Evolutionary conservation across 1,284 basidiomycete species (phyloP), one percentile per base, ranked within the genome.

Genomic region (Fistulinella cinereoalba): DNA sequence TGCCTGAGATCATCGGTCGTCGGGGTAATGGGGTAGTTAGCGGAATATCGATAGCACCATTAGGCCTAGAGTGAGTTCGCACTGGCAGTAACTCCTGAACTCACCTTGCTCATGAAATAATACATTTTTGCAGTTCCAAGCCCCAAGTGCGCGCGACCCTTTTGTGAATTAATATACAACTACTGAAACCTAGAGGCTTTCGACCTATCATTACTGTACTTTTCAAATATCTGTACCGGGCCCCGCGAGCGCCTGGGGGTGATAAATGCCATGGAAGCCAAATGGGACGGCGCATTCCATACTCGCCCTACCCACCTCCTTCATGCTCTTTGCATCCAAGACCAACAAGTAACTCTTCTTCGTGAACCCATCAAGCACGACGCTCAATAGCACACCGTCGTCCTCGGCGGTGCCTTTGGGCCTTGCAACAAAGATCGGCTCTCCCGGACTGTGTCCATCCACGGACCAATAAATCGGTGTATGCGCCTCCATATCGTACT

Each of bases 371-470:
- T 71, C 64, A 15, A 71, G 62, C 18, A 67, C 67, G 12, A 71
- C 62, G 15, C 45, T 67, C 43, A 71, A 46, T 22, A 72, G 47
- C 6, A 70, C 67, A 0, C 70, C 69, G n/a, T 69, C 69, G 32
- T 71, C 70, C 37, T 71, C 70, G 4, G 44, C 49, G 0, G 46
- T 51, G 5, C 54, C 59, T 5, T 60, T 37, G 0, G 69, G 68
- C 13, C 63, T 43, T 1, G 58, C 43, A 16, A 71, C 58, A 33
- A 71, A 71, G 27, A 72, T 63, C 3, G 69, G 64, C 51, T 72
- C 70, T 12, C 65, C 56, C 6, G 68, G 60, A n/a, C 43, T 66
- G 27, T 66, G 60, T 15, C 60, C 65, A 2, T 61, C 51, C 1
- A 50, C 43, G 9, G 47, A 51, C 68, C 69, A 69, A n/a, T 62